phyloP scores from a whole-genome alignment of 768 basidiomycete species.

The Rossbeevera mucosa region DNA sequence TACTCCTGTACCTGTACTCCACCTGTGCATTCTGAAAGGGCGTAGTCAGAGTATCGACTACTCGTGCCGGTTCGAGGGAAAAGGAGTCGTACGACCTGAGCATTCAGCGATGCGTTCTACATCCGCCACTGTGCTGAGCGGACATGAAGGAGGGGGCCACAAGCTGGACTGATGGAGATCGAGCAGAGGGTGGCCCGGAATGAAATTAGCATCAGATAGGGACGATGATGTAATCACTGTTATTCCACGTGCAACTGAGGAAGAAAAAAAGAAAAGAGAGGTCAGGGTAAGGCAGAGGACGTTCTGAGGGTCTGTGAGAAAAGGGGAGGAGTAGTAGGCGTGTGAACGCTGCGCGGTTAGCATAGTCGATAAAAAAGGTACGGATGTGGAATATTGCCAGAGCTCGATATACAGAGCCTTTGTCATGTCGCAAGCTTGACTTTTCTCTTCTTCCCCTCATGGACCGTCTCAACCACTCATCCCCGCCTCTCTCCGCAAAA shows the following conservation, averaged over 20 bases:
- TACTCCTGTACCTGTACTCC: too few relatives aligned
- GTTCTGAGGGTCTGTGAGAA: constrained; percentile 1
- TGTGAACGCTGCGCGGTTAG: constrained; percentile 29
- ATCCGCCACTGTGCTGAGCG: constrained; percentile 14
- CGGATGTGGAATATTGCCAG: constrained; percentile 38
- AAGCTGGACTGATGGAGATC: not conserved
- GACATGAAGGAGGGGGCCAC: constrained; percentile 14
- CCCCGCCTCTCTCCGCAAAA: constrained; percentile 14
- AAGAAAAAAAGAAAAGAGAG: too few relatives aligned
- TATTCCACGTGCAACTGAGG: constrained; percentile 17
- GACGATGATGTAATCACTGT: constrained; percentile 27
- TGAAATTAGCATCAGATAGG: constrained; percentile 23
- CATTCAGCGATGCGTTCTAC: constrained; percentile 10
- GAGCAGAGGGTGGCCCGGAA: constrained; percentile 7
- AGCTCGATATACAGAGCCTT: constrained; percentile 38
- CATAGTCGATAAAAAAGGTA: constrained; percentile 32
- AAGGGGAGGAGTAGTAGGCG: constrained; percentile 11
- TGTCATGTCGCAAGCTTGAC: constrained; percentile 36
- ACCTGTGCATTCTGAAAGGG: not conserved
- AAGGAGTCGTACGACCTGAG: too few relatives aligned
- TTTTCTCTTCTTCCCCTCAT: constrained; percentile 30
- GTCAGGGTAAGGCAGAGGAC: too few relatives aligned
- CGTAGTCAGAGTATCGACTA: not conserved
- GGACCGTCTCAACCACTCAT: constrained; percentile 16
- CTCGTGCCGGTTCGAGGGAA: not conserved